Evolutionary conservation across 352 stramenopile genomes (phyloP).

Genomic region (Phytophthora megakarya): DNA sequence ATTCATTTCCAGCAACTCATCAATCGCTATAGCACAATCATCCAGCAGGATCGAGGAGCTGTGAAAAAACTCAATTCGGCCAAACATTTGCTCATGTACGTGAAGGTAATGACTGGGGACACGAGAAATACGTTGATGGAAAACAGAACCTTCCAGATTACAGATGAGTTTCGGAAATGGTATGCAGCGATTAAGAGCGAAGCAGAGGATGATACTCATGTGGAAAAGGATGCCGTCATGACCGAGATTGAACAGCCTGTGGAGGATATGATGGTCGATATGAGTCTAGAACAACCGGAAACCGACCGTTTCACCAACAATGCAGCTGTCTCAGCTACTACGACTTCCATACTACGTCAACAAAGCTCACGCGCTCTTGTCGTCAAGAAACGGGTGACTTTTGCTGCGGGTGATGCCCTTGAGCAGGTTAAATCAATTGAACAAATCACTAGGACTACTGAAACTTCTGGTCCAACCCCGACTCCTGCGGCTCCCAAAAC

Average conservation of each 20-base stretch:
- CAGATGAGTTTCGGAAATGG: constrained; percentile 59
- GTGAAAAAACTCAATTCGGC: constrained; percentile 56
- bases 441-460: background rate
- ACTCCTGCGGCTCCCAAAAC: background rate
- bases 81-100: constrained; percentile 68
- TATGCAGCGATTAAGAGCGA: constrained; percentile 29
- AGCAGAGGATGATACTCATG: background rate
- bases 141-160: constrained; percentile 58
- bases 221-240: constrained; percentile 20
- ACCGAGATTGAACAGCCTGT: constrained; percentile 12
- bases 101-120: constrained; percentile 51
- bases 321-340: background rate
- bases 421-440: background rate
- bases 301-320: constrained; percentile 11
- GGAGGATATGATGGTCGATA: constrained; percentile 37
- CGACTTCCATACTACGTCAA: constrained; percentile 24
- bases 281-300: constrained; percentile 19
- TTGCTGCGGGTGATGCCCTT: constrained; percentile 13
- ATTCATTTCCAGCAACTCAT: constrained; percentile 35
- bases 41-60: constrained; percentile 39
- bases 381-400: constrained; percentile 35
- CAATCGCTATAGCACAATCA: constrained; percentile 47
- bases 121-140: constrained; percentile 40
- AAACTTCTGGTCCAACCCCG: background rate
- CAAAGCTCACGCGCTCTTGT: background rate